Evolutionary conservation across 2,329 filamentous ascomycete species (phyloP).

Genomic region (Aspergillus ochraceus): DNA sequence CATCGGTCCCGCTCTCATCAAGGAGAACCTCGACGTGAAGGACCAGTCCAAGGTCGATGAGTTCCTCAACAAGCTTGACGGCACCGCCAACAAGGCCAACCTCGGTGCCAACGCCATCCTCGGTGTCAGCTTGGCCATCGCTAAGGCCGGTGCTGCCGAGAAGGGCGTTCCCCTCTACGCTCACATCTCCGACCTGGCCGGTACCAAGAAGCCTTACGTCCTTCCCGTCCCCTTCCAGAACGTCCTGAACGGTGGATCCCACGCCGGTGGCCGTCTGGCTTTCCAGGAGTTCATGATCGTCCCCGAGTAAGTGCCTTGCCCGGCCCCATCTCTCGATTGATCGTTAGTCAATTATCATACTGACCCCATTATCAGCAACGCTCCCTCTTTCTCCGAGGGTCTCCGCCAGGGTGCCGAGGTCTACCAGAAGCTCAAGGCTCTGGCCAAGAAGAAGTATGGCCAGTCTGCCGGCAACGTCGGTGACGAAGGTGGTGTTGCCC

Average conservation of each 20-base stretch:
- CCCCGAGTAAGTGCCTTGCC: slow-evolving; percentile 61
- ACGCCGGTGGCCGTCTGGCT: slow-evolving; percentile 92
- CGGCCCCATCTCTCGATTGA: neutral
- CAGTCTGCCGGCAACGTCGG: slow-evolving; percentile 98
- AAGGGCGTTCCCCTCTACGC: slow-evolving; percentile 86
- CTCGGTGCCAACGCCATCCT: slow-evolving; percentile 87
- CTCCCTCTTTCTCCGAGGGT: slow-evolving; percentile 90
- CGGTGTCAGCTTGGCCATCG: slow-evolving; percentile 78
- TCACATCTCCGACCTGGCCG: slow-evolving; percentile 82
- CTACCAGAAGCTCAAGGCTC: slow-evolving; percentile 94
- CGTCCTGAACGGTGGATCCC: slow-evolving; percentile 89
- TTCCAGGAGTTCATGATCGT: slow-evolving; percentile 98
- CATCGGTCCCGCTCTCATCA: slow-evolving; percentile 79
- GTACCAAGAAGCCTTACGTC: slow-evolving; percentile 88
- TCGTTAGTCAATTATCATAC: neutral
- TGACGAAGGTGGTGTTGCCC: slow-evolving; percentile 98
- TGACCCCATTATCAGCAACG: slow-evolving; percentile 55
- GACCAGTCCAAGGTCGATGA: slow-evolving; percentile 81
- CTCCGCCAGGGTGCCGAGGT: slow-evolving; percentile 96
- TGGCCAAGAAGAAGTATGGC: slow-evolving; percentile 99
- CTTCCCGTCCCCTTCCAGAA: slow-evolving; percentile 92
- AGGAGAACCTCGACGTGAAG: slow-evolving; percentile 80
- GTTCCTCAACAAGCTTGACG: slow-evolving; percentile 83
- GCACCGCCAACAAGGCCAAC: slow-evolving; percentile 82
- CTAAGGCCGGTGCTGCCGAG: slow-evolving; percentile 86